Percentiles rank a stretch among this genome's conserved stretches.
Conservation (phyloP, 805 yeast species). For the Isabelozyma rhagii region DNA sequence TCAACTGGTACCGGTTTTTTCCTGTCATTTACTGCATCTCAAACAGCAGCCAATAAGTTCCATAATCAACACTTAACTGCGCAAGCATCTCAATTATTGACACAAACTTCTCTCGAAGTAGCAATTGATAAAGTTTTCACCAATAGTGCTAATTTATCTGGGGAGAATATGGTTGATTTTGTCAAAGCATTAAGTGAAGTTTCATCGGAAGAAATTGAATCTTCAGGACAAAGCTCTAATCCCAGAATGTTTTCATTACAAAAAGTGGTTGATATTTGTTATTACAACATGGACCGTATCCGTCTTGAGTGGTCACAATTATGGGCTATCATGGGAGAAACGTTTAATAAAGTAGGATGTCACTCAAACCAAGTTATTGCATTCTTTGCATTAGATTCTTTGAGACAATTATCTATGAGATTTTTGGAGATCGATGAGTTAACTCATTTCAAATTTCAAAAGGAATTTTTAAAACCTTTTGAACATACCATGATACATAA, state of each 20-base stretch:
- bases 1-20: constrained; percentile 44
- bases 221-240: constrained; percentile 73
- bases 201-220: constrained; percentile 85
- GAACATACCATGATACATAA: constrained; percentile 73
- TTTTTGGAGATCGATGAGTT: constrained; percentile 92
- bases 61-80: constrained; percentile 66
- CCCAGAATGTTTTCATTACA: constrained; percentile 93
- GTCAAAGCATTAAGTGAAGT: constrained; percentile 85
- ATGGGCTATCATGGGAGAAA: constrained; percentile 91
- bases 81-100: constrained; percentile 54
- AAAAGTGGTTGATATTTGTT: constrained; percentile 95
- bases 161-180: constrained; percentile 82
- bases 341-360: constrained; percentile 82
- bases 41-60: constrained; percentile 66
- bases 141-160: constrained; percentile 73
- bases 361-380: constrained; percentile 73
- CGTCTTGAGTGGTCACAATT: constrained; percentile 94
- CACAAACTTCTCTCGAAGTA: constrained; percentile 68
- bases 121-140: constrained; percentile 86
- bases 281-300: constrained; percentile 95
- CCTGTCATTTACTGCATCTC: constrained; percentile 60
- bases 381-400: constrained; percentile 88
- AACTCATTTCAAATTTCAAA: constrained; percentile 92
- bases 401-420: constrained; percentile 88
- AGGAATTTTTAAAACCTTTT: constrained; percentile 89